Percentiles rank a stretch among this genome's conserved stretches.
Conservation (phyloP, 495 filamentous ascomycete species). For the Hypoxylon lienhwacheense region DNA sequence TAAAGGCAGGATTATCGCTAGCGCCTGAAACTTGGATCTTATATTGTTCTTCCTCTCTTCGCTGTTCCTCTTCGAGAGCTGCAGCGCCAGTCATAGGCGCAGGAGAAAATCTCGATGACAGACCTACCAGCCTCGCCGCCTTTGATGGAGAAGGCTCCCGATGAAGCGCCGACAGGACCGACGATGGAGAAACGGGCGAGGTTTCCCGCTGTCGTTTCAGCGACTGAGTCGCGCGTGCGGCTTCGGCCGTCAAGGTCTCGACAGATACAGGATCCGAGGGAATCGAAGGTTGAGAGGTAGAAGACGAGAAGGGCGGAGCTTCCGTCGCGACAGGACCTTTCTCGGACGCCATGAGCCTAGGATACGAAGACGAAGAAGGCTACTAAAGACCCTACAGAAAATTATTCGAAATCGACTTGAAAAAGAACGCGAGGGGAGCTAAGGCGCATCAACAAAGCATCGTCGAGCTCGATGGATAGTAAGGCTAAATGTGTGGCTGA, state of each 20-base stretch:
- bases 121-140: constrained; percentile 50
- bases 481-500: constrained; percentile 54
- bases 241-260: constrained; percentile 41
- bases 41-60: constrained; percentile 53
- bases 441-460: constrained; percentile 47
- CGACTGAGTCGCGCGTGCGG: constrained; percentile 41
- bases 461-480: constrained; percentile 39
- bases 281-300: constrained; percentile 38
- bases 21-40: constrained; percentile 40
- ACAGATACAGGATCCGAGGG: constrained; percentile 35
- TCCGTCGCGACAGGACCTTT: constrained; percentile 50
- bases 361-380: constrained; percentile 18
- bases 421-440: constrained; percentile 31
- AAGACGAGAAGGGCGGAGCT: constrained; percentile 44
- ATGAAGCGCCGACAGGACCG: constrained; percentile 40
- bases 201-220: constrained; percentile 55
- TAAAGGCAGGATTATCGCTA: constrained; percentile 58
- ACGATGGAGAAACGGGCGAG: constrained; percentile 46
- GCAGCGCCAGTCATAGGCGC: constrained; percentile 57
- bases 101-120: constrained; percentile 52
- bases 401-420: constrained; percentile 22
- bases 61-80: constrained; percentile 58
- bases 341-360: constrained; percentile 48
- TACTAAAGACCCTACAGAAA: constrained; percentile 29
- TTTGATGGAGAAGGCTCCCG: constrained; percentile 54